phyloP scores from a whole-genome alignment of 192 early-diverging fungal genomes.

The Gonapodya sp. region DNA sequence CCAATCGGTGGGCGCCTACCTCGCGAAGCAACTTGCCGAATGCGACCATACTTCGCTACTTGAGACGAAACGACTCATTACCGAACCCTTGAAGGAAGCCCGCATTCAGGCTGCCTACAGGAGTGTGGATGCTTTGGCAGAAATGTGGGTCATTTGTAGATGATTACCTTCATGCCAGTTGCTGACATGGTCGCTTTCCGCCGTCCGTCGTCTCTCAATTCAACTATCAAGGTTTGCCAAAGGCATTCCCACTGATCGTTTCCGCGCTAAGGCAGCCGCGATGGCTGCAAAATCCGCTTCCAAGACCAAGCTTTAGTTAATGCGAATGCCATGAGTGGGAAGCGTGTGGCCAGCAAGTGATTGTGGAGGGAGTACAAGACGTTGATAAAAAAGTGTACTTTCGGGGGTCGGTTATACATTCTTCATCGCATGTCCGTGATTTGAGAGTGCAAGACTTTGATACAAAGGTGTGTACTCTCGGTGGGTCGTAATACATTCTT shows the following conservation, averaged over 20 bases:
- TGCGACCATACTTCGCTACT: background rate
- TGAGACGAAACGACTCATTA: background rate
- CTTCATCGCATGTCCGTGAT: too few species aligned
- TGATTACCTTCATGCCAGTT: background rate
- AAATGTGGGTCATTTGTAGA: background rate
- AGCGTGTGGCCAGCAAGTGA: too few species aligned
- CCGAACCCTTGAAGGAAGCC: background rate
- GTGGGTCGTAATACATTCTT: too few species aligned
- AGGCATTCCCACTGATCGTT: background rate
- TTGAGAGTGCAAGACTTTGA: too few species aligned
- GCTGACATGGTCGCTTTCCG: too few species aligned
- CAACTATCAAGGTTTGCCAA: conserved; percentile 10
- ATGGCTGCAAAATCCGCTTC: background rate
- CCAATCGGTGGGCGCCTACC: background rate
- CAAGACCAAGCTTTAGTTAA: too few species aligned
- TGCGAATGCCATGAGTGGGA: too few species aligned
- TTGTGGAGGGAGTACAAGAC: too few species aligned
- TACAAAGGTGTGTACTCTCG: too few species aligned
- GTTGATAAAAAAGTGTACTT: too few species aligned
- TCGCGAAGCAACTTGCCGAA: background rate
- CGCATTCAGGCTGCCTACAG: background rate
- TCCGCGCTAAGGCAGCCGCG: background rate
- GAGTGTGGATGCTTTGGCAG: background rate
- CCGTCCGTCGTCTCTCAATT: background rate
- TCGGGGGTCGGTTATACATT: too few species aligned